These are phyloP conservation scores for Lycium barbarum DNA, from an alignment of 257 asterid genomes.

Conservation along the genomic window DNA sequence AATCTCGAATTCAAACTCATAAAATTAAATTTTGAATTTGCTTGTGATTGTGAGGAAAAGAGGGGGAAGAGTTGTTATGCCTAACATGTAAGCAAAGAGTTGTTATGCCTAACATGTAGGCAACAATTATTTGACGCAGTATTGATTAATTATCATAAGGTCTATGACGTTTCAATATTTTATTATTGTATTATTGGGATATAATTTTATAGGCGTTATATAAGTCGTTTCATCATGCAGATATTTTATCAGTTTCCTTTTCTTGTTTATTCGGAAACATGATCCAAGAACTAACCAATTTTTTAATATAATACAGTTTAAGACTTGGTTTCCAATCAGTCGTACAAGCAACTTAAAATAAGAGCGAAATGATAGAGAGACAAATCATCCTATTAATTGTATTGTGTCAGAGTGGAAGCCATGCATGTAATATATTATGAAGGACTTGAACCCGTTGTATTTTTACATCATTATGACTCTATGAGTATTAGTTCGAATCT, in stretches of 20 bases:
- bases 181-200: slow-evolving; percentile 8
- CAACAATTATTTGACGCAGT: no score
- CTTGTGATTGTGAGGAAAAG: not conserved
- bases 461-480: not conserved
- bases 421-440: not conserved
- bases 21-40: not conserved
- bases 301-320: not conserved
- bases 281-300: slow-evolving; percentile 13
- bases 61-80: slow-evolving; percentile 8
- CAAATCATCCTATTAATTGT: not conserved
- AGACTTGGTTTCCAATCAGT: slow-evolving; percentile 23
- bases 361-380: not conserved
- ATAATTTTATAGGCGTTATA: not conserved
- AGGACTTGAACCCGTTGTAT: not conserved
- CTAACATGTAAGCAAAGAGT: slow-evolving; percentile 11
- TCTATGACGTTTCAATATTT: slow-evolving; percentile 12
- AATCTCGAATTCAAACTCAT: not conserved
- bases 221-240: slow-evolving; percentile 7
- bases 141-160: not conserved
- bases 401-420: slow-evolving; percentile 24
- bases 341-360: not conserved
- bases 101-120: slow-evolving; percentile 17
- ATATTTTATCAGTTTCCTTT: not conserved
- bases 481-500: not conserved
- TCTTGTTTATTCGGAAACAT: slow-evolving; percentile 4